phyloP scores from a whole-genome alignment of 2,329 filamentous ascomycete genomes.

The Cercospora zeina region DNA sequence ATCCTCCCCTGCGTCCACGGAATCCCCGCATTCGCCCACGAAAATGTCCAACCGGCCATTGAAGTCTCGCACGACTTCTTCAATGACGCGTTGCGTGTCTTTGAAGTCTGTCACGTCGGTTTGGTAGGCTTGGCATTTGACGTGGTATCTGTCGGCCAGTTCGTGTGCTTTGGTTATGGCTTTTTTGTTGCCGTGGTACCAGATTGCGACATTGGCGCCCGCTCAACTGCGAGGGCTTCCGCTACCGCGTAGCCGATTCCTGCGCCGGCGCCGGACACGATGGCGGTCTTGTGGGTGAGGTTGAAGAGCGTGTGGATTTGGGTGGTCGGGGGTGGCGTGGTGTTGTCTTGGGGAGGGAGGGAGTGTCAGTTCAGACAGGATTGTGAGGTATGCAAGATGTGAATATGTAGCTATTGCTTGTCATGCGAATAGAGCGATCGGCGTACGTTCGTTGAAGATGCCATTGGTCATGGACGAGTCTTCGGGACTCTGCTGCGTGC shows the following conservation, averaged over 20 bases:
- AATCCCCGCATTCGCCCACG: slow-evolving; percentile 76
- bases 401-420: slow-evolving; percentile 3
- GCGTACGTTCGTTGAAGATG: slow-evolving; percentile 36
- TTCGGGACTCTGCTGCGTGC: slow-evolving; percentile 31
- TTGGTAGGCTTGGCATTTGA: slow-evolving; percentile 62
- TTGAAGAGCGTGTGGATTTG: slow-evolving; percentile 38
- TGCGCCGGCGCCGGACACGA: slow-evolving; percentile 41
- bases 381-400: not conserved
- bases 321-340: slow-evolving; percentile 35
- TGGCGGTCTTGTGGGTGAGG: slow-evolving; percentile 41
- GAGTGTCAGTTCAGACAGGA: not conserved
- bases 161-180: slow-evolving; percentile 39
- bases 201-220: slow-evolving; percentile 49
- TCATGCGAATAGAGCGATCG: not conserved
- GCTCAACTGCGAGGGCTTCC: slow-evolving; percentile 42
- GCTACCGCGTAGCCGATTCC: slow-evolving; percentile 42
- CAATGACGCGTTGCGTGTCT: slow-evolving; percentile 57
- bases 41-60: slow-evolving; percentile 69
- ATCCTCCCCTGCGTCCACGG: slow-evolving; percentile 69
- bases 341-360: slow-evolving; percentile 35
- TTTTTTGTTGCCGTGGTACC: slow-evolving; percentile 44
- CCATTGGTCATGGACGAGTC: slow-evolving; percentile 42
- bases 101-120: slow-evolving; percentile 59
- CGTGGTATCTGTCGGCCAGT: slow-evolving; percentile 39
- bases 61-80: slow-evolving; percentile 66